Percentiles rank a stretch among this genome's conserved stretches.
Evolutionary conservation across 176 grass and related monocot genomes (phyloP).

Genomic region (Eragrostis nindensis): DNA sequence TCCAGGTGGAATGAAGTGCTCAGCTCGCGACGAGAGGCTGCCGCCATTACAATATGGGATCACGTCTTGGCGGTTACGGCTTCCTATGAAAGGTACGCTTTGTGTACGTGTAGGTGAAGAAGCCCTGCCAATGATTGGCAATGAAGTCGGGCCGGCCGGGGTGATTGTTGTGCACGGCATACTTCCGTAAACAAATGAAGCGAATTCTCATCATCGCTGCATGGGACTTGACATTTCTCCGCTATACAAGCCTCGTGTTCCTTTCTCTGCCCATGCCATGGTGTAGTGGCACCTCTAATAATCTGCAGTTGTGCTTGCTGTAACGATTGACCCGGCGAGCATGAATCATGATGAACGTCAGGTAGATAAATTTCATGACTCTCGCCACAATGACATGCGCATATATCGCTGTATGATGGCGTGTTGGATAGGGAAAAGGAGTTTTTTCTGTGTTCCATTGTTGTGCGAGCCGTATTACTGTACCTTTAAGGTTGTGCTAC

Average conservation of each 20-base stretch:
- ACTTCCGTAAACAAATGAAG: no score
- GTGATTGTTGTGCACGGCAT: no score
- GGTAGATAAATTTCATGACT: not conserved
- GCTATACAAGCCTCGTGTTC: not conserved
- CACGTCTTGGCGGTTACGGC: no score
- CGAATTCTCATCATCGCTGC: no score
- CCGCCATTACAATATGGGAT: no score
- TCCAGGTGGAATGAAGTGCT: no score
- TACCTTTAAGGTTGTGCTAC: not conserved
- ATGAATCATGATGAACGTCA: not conserved
- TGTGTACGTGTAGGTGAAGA: no score
- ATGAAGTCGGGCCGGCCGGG: no score
- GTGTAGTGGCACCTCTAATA: not conserved
- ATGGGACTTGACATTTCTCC: not conserved
- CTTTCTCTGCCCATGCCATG: not conserved
- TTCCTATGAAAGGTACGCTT: no score
- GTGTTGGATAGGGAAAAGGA: not conserved
- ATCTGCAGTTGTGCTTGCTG: not conserved
- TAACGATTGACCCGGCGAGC: not conserved
- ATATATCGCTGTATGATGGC: not conserved
- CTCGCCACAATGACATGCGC: not conserved
- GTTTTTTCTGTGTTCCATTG: not conserved
- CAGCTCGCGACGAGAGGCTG: no score
- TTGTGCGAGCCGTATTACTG: not conserved
- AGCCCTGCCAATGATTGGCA: no score